These are phyloP conservation scores for Saccharum hybrid DNA, from an alignment of 202 grass and related monocot genomes.

Conservation along the genomic window DNA sequence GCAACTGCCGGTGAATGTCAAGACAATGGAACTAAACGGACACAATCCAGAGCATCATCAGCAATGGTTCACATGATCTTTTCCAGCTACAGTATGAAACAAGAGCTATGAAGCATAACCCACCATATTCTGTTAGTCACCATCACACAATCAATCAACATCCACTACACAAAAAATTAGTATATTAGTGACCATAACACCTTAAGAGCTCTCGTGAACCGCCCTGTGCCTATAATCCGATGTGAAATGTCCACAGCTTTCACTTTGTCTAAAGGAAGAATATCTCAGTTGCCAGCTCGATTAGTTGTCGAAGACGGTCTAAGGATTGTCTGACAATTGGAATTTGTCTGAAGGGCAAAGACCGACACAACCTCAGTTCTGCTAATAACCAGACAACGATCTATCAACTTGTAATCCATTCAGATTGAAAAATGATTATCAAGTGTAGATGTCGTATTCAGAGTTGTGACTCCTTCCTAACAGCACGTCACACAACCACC, in stretches of 20 bases:
- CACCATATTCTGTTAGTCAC: constrained; percentile 1
- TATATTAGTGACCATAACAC: neutral
- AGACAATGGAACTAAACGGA: neutral
- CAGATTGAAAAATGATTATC: neutral
- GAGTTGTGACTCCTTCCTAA: neutral
- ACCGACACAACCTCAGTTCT: neutral
- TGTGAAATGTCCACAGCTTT: constrained; percentile 7
- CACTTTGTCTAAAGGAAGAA: neutral
- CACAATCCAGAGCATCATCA: neutral
- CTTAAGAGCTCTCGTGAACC: neutral
- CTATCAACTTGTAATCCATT: neutral
- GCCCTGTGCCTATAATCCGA: neutral
- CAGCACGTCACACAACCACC: neutral
- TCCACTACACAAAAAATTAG: neutral
- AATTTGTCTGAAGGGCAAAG: neutral
- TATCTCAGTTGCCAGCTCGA: neutral
- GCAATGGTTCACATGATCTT: neutral
- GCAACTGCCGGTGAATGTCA: neutral
- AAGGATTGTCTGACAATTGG: neutral
- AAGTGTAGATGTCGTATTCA: neutral
- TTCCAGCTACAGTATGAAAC: neutral
- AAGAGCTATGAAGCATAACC: neutral
- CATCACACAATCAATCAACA: constrained; percentile 25
- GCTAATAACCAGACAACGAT: neutral
- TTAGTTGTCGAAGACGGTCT: neutral